phyloP scores from a whole-genome alignment of 176 grass and related monocot species.

The Leersia perrieri region DNA sequence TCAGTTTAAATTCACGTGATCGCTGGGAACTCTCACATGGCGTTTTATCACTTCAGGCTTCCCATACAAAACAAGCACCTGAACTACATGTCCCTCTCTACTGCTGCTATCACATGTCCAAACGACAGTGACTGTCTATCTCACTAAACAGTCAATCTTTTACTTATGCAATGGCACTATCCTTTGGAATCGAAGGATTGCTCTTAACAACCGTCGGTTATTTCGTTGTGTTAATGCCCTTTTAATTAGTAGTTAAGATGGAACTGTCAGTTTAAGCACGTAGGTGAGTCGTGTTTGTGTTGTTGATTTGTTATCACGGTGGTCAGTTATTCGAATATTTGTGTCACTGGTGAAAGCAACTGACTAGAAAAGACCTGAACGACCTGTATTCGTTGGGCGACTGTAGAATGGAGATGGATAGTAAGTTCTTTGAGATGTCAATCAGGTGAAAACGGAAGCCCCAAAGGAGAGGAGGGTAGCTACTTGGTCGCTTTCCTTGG shows the following conservation, averaged over 20 bases:
- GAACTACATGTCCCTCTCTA: constrained; percentile 22
- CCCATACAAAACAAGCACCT: constrained; percentile 24
- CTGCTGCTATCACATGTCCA: constrained; percentile 19
- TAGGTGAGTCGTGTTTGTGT: background rate
- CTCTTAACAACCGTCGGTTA: background rate
- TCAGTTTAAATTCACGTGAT: constrained; percentile 42
- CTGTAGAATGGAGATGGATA: constrained; percentile 11
- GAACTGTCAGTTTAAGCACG: background rate
- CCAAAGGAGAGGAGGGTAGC: background rate
- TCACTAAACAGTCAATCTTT: background rate
- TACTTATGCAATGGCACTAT: background rate
- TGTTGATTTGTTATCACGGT: background rate
- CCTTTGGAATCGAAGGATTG: background rate
- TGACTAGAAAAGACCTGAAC: background rate
- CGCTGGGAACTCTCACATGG: constrained; percentile 49
- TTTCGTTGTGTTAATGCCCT: background rate
- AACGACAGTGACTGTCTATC: constrained; percentile 16
- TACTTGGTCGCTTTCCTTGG: background rate
- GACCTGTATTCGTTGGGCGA: background rate
- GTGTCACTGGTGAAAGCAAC: constrained; percentile 20
- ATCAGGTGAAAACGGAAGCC: background rate
- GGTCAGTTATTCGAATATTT: background rate
- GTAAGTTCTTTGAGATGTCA: background rate
- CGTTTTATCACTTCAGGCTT: constrained; percentile 25
- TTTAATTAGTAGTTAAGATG: background rate